Evolutionary conservation across 495 filamentous ascomycete genomes (phyloP), one percentile per base, ranked within the genome.

Genomic region (Bombardia bombarda): DNA sequence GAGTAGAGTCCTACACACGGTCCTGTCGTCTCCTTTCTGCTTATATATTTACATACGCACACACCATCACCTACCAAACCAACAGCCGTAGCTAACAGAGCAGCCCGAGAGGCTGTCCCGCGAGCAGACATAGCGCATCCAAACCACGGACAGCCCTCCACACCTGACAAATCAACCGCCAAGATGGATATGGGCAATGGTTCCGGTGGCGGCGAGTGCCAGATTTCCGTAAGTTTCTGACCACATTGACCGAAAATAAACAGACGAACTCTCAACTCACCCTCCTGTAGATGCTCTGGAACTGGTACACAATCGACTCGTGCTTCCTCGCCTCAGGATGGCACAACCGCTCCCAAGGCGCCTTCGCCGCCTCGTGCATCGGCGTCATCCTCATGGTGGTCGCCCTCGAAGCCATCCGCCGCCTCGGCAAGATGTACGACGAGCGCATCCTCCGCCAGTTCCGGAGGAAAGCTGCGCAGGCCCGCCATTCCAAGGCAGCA

Each of bases 361-460:
- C 65, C 50, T 77, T 79, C 46, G 75, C 75, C 6, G 73, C 63
- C 17, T 68, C 73, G n/a, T 78, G 75, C 58, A 73, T 79, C 56
- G 75, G 75, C 40, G 68, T 76, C 23, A 61, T 77, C 38, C 51
- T 77, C 12, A 66, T 79, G 44, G 72, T 71, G 45, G 55, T 78
- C n/a, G 19, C 47, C 17, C 67, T 79, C 51, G 75, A 79, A 49
- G 54, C 63, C 24, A 53, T 75, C 14, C 72, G 75, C 13, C 68
- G 75, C 13, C n/a, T 65, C 23, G 66, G 62, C 38, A 72, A 68
- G 30, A 74, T 78, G 46, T 78, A 75, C 54, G 75, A 78, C 59
- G 59, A 57, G 38, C 63, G 57, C 47, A 61, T 76, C 39, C 43
- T 66, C 21, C 59, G 65, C 8, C 59, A 62, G 22, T 68, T 69